Conservation (phyloP, 2,329 filamentous ascomycete genomes). For the Diaporthe capsici region DNA sequence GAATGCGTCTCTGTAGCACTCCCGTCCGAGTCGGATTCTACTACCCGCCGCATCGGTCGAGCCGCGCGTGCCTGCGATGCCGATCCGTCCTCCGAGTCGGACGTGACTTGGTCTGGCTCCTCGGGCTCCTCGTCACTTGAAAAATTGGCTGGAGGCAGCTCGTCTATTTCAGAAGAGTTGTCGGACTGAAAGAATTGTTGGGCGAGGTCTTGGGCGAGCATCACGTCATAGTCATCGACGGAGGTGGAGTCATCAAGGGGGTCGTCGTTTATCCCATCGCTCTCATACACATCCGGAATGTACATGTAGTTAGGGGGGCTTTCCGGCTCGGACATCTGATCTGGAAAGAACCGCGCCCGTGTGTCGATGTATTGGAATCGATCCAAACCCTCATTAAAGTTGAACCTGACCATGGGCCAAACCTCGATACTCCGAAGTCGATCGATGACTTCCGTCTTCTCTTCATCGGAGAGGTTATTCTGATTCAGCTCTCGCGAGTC, state of each 20-base stretch:
- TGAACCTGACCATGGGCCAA: slow-evolving; percentile 52
- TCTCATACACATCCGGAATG: slow-evolving; percentile 54
- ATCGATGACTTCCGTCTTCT: background rate
- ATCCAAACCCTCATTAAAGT: slow-evolving; percentile 37
- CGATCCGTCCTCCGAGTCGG: slow-evolving; percentile 5
- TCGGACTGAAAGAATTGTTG: background rate
- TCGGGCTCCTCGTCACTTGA: slow-evolving; percentile 8
- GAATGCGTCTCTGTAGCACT: slow-evolving; percentile 19
- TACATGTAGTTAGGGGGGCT: slow-evolving; percentile 44
- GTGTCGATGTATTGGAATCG: slow-evolving; percentile 41
- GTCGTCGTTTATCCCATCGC: slow-evolving; percentile 56
- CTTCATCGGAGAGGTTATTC: background rate
- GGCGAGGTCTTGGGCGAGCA: background rate
- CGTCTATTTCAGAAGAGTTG: background rate
- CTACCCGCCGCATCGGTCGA: slow-evolving; percentile 10
- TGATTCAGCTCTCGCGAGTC: background rate
- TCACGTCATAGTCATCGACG: background rate
- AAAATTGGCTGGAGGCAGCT: slow-evolving; percentile 19
- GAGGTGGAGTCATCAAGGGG: slow-evolving; percentile 46
- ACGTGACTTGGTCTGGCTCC: background rate
- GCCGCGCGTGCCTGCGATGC: background rate
- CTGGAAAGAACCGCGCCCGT: slow-evolving; percentile 8
- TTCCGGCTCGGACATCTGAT: slow-evolving; percentile 40
- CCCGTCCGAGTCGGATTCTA: slow-evolving; percentile 28
- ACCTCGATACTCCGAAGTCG: slow-evolving; percentile 40